Evolutionary conservation across 2,329 filamentous ascomycete genomes (phyloP), one percentile per base, ranked within the genome.

Genomic region (Salinomyces thailandicus): DNA sequence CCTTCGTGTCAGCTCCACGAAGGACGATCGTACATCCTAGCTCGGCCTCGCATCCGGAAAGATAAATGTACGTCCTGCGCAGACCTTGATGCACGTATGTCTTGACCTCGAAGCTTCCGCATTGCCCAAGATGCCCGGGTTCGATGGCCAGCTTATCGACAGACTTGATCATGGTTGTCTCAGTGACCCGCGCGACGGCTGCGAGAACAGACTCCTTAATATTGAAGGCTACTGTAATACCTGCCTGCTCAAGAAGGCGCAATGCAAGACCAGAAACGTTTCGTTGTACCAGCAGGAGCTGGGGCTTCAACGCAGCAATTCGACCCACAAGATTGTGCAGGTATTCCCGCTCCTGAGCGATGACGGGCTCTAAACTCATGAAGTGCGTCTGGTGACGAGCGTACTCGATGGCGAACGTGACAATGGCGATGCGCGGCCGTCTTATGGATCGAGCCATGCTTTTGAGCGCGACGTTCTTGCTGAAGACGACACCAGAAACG

Each of bases 351-450:
- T 98, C 93, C 59, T 98, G 91, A 37, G 89, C 83, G 50, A 98
- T 94, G 38, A 98, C 86, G 26, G 89, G 89, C 51, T 96, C 86
- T 33, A 98, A 66, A 51, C 91, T 98, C 87, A 98, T 95, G 58
- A 98, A 96, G 57, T 96, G 87, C 45, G 85, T 75, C 54, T 89
- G 80, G 49, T 95, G 86, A 26, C 91, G 77, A 40, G 93, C 85
- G 59, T 98, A 98, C 57, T 98, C 91, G 39, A 98, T 85, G 0
- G 91, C 79, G 54, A 98, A 98, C 0, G 86, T 89, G 39, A 98
- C 80, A 45, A 98, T 85, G 33, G 94, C 72, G 43, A 98, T 91
- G 19, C 85, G 79, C 3, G 91, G 91, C 37, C 84, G 80, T 9
- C 72, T 61, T 44, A 96, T 91, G 44, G 77, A 84, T 39, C 91